Evolutionary conservation across 495 filamentous ascomycete species (phyloP).

Genomic region (Amphirosellinia nigrospora): DNA sequence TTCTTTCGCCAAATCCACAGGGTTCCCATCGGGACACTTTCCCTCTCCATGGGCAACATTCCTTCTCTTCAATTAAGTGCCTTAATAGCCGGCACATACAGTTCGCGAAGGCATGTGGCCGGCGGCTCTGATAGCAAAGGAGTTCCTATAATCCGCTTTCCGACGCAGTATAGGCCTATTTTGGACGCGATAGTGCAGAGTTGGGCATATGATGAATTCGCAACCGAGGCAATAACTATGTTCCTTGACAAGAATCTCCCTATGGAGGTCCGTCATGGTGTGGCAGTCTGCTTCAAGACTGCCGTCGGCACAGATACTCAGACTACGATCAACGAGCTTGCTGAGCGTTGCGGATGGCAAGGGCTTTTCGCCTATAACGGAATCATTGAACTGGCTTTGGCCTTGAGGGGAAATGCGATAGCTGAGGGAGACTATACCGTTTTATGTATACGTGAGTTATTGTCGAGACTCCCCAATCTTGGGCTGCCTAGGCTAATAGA

Average conservation of each 20-base stretch:
- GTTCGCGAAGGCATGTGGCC: constrained; percentile 37
- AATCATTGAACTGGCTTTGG: constrained; percentile 26
- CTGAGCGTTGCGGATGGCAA: constrained; percentile 44
- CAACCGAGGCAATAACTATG: constrained; percentile 25
- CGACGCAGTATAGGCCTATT: constrained; percentile 46
- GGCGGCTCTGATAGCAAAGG: constrained; percentile 24
- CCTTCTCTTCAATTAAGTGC: constrained; percentile 34
- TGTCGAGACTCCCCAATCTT: background rate
- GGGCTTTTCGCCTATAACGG: constrained; percentile 43
- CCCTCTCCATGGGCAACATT: constrained; percentile 34
- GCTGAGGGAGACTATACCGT: constrained; percentile 46
- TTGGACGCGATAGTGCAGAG: constrained; percentile 39
- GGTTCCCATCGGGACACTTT: constrained; percentile 40
- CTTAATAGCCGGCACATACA: constrained; percentile 42
- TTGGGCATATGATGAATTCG: constrained; percentile 40
- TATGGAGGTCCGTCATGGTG: constrained; percentile 11
- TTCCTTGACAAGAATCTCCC: constrained; percentile 1
- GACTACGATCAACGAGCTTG: constrained; percentile 28
- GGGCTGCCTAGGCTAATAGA: background rate
- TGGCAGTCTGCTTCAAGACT: constrained; percentile 39
- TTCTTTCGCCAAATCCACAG: constrained; percentile 41
- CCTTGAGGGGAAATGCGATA: constrained; percentile 32
- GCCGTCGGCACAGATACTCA: constrained; percentile 30
- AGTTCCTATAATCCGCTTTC: constrained; percentile 42
- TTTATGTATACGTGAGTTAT: constrained; percentile 37